Conservation (phyloP, 306 rosid genomes). For the Corylus avellana region DNA sequence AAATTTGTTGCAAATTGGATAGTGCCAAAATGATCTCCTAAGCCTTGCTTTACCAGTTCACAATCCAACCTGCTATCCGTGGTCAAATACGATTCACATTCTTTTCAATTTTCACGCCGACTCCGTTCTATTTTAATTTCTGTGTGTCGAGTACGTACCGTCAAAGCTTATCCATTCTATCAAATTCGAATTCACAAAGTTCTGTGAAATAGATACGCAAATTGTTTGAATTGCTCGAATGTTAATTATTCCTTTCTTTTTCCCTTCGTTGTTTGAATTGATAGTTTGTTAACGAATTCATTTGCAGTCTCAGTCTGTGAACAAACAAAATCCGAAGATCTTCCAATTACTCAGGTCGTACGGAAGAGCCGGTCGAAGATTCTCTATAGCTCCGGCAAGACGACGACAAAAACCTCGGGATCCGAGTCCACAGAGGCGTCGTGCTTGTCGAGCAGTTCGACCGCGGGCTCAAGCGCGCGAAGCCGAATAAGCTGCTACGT, state of each 20-base stretch:
- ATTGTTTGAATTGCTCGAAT: not conserved
- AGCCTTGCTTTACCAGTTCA: not conserved
- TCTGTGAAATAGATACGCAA: not conserved
- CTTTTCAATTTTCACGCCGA: not conserved
- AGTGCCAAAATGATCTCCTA: not conserved
- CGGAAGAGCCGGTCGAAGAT: slow-evolving; percentile 73
- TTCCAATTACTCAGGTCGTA: slow-evolving; percentile 41
- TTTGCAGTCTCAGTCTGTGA: not conserved
- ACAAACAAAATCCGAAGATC: slow-evolving; percentile 5
- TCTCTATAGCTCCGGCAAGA: slow-evolving; percentile 31
- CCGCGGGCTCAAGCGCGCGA: slow-evolving; percentile 53
- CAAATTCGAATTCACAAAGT: not conserved
- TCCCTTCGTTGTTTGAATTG: not conserved
- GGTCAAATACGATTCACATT: not conserved
- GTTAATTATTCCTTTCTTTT: not conserved
- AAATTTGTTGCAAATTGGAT: not conserved
- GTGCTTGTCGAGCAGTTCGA: slow-evolving; percentile 60
- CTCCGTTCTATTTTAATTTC: slow-evolving; percentile 3
- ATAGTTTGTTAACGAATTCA: not conserved
- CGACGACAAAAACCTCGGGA: slow-evolving; percentile 28
- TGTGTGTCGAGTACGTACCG: not conserved
- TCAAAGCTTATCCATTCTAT: not conserved
- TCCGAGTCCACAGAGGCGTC: slow-evolving; percentile 54
- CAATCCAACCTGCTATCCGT: not conserved
- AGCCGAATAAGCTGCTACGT: slow-evolving; percentile 48